Conservation (phyloP, 352 stramenopile genomes). For the Phytopythium kandeliae region DNA sequence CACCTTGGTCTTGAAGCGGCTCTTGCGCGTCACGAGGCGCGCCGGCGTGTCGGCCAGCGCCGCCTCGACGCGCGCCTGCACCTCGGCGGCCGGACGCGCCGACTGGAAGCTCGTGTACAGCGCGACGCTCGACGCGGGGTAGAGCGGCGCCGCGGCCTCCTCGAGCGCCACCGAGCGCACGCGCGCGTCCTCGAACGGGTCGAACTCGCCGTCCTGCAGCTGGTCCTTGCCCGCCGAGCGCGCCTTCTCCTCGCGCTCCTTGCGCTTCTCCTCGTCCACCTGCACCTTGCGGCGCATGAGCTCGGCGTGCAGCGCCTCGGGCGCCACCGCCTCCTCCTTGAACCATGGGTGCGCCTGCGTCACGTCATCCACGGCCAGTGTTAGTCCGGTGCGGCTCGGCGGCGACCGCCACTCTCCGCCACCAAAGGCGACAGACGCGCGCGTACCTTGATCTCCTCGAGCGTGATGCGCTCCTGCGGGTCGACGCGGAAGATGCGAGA, state of each 20-base stretch:
- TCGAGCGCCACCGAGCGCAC: constrained; percentile 40
- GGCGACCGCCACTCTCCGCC: no score
- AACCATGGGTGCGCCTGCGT: constrained; percentile 56
- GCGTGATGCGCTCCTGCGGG: constrained; percentile 67
- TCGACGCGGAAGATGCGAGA: constrained; percentile 65
- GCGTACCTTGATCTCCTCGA: constrained; percentile 67
- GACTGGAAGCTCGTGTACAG: constrained; percentile 79
- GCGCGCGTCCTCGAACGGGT: constrained; percentile 48
- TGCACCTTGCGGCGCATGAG: constrained; percentile 57
- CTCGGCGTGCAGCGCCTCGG: constrained; percentile 41
- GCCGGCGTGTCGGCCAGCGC: constrained; percentile 42
- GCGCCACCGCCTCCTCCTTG: constrained; percentile 32
- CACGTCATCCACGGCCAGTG: neutral
- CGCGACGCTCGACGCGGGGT: constrained; percentile 48
- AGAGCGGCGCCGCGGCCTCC: constrained; percentile 39
- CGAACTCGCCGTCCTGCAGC: constrained; percentile 45
- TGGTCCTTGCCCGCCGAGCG: constrained; percentile 30
- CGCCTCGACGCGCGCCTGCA: constrained; percentile 52
- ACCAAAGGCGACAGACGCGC: no score
- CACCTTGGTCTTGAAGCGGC: constrained; percentile 74
- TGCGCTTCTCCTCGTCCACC: constrained; percentile 63
- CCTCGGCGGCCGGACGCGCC: constrained; percentile 29
- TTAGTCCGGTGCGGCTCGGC: neutral
- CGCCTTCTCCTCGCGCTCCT: constrained; percentile 54
- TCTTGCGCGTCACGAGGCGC: constrained; percentile 44